Evolutionary conservation across 371 early-diverging fungal species (phyloP), one percentile per base, ranked within the genome.

Genomic region (Synchytrium microbalum): DNA sequence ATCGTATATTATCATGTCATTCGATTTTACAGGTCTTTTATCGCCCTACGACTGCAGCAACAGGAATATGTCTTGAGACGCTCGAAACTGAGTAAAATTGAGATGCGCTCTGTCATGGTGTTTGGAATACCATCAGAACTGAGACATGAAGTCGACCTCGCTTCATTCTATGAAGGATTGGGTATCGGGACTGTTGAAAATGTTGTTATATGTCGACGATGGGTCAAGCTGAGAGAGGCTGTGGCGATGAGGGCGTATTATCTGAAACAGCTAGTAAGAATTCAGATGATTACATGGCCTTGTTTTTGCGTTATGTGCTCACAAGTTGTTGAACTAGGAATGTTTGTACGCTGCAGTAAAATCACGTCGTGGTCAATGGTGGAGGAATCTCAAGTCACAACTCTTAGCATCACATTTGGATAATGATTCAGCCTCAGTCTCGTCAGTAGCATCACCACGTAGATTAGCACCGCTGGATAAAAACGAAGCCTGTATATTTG

Each of bases 171-270:
- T 59, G 73, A 79, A 26, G 59, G 55, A 32, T 70, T 79, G 1
- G 75, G 74, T 24, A 58, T 79, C 60, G 79, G 79, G 3, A 62
- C 58, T 14, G 79, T 79, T 51, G 79, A 79, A 57, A 73, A 71
- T 56, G 79, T 75, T 16, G 79, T 79, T 2, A 60, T 79, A 23
- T 76, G 77, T 59, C 61, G 79, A 10, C 75, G 75, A 60, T 79
- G 79, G 79, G 65, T 69, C 27, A 71, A 66, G 46, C 62, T 79
- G 29, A 69, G 75, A 26, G 57, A 67, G 5, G 76, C 75, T 23
- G 73, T 77, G 3, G 55, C 61, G 54, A 70, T 70, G 30, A 70
- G 79, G 0, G 61, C 69, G 53, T 62, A 67, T 14, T 73, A 66
- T 53, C 63, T 79, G n/a, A 61, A 61, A 19, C 29, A 73, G 52